These are phyloP conservation scores for Puccinia coronata DNA, from an alignment of 1,284 basidiomycete genomes.

Conservation along the genomic window DNA sequence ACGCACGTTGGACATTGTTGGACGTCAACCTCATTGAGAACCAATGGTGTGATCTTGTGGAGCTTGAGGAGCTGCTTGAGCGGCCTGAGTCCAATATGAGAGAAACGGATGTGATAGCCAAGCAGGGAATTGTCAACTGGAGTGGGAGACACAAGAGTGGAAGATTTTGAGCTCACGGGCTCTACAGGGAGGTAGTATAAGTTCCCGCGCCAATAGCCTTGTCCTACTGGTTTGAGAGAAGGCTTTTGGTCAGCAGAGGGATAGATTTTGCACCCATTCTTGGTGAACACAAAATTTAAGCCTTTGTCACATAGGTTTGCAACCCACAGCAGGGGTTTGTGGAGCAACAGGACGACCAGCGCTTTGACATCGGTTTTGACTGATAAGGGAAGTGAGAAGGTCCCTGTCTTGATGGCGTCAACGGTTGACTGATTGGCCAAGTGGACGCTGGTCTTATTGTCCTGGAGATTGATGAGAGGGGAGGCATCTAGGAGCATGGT, in stretches of 20 bases:
- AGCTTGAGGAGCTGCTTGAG: conserved; percentile 3
- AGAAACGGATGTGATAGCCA: no score
- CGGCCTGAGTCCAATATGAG: no score
- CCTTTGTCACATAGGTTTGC: neutral
- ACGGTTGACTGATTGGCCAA: neutral
- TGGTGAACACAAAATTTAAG: neutral
- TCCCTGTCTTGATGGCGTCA: neutral
- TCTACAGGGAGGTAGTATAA: no score
- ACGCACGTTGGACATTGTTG: neutral
- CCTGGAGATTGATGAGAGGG: neutral
- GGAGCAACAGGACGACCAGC: neutral
- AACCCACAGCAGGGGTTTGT: neutral
- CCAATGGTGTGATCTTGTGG: neutral
- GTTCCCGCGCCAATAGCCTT: neutral
- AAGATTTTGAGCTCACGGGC: neutral
- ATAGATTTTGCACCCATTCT: neutral
- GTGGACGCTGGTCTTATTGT: neutral
- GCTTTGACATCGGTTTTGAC: neutral
- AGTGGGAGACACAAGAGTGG: neutral
- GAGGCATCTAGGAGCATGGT: neutral
- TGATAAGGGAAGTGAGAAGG: neutral
- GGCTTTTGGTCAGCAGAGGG: neutral
- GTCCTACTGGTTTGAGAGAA: neutral
- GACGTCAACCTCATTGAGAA: conserved; percentile 20
- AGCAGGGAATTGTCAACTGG: no score